A percentile compares a stretch with the other conserved stretches of the same genome.
These are phyloP conservation scores for Pleodorina starrii DNA, from an alignment of 139 green algal genomes.

Conservation along the genomic window DNA sequence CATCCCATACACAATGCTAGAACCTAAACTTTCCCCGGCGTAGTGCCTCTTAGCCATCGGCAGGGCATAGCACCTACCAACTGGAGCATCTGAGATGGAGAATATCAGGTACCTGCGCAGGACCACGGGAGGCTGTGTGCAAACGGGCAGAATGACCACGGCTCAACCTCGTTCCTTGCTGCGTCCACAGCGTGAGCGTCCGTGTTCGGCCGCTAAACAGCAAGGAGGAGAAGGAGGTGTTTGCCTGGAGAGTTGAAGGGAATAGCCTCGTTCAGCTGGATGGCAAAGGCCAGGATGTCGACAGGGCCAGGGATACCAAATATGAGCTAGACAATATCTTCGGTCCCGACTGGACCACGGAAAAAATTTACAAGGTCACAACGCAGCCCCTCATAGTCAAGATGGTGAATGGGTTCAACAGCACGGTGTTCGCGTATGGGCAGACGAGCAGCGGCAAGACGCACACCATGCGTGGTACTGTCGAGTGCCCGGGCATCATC, in stretches of 20 bases:
- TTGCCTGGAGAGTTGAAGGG: slow-evolving; percentile 78
- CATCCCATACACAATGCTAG: not conserved
- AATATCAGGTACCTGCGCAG: slow-evolving; percentile 56
- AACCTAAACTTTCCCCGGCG: not conserved
- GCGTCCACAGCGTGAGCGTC: slow-evolving; percentile 81
- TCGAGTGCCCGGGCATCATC: slow-evolving; percentile 85
- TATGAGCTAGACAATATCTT: slow-evolving; percentile 91
- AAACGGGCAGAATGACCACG: no score
- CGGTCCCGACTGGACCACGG: slow-evolving; percentile 67
- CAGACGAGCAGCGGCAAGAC: slow-evolving; percentile 97
- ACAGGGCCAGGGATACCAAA: slow-evolving; percentile 61
- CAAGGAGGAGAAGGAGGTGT: slow-evolving; percentile 70
- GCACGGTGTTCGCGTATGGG: slow-evolving; percentile 97
- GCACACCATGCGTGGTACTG: slow-evolving; percentile 93
- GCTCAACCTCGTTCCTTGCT: not conserved
- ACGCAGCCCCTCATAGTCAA: slow-evolving; percentile 78
- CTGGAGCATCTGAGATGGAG: slow-evolving; percentile 40
- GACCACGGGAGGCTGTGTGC: no score
- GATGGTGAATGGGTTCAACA: slow-evolving; percentile 91
- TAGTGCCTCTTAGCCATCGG: not conserved
- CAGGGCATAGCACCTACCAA: no score
- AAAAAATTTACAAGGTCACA: slow-evolving; percentile 81
- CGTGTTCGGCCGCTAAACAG: slow-evolving; percentile 87
- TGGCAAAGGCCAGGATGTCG: slow-evolving; percentile 42
- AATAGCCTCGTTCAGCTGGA: slow-evolving; percentile 72